Evolutionary conservation across 2,329 filamentous ascomycete species (phyloP).

Genomic region (Lasiodiplodia theobromae): DNA sequence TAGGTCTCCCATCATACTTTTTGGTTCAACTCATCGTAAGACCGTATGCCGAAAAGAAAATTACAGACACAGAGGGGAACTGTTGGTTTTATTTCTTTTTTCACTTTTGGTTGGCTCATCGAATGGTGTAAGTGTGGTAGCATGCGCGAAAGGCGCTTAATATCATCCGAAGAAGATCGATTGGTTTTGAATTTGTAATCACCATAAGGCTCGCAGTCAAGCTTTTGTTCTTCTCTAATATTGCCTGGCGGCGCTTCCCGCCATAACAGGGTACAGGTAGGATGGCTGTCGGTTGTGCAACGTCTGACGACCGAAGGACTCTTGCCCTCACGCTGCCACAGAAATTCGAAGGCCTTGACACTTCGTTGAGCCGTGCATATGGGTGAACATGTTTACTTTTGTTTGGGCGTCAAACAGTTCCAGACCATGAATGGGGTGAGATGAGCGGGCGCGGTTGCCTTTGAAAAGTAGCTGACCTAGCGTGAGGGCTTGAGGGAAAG

Average conservation of each 20-base stretch:
- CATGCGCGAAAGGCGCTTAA: neutral
- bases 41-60: neutral
- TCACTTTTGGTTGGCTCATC: neutral
- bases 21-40: neutral
- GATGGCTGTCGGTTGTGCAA: too few relatives aligned
- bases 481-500: too few relatives aligned
- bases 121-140: neutral
- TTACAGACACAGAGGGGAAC: neutral
- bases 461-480: too few relatives aligned
- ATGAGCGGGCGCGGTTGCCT: too few relatives aligned
- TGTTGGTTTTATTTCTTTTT: neutral
- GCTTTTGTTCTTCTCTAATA: neutral
- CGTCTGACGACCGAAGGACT: too few relatives aligned
- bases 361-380: too few relatives aligned
- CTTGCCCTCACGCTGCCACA: too few relatives aligned
- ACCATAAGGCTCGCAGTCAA: neutral
- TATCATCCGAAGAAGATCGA: neutral
- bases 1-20: neutral
- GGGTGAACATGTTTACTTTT: too few relatives aligned
- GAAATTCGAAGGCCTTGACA: too few relatives aligned
- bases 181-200: neutral
- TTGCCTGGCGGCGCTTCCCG: neutral
- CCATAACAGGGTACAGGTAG: too few relatives aligned
- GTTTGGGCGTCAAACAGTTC: too few relatives aligned
- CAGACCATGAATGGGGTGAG: too few relatives aligned